These are phyloP conservation scores for Diddensiella caesifluorescens DNA, from an alignment of 805 yeast species.

Conservation along the genomic window DNA sequence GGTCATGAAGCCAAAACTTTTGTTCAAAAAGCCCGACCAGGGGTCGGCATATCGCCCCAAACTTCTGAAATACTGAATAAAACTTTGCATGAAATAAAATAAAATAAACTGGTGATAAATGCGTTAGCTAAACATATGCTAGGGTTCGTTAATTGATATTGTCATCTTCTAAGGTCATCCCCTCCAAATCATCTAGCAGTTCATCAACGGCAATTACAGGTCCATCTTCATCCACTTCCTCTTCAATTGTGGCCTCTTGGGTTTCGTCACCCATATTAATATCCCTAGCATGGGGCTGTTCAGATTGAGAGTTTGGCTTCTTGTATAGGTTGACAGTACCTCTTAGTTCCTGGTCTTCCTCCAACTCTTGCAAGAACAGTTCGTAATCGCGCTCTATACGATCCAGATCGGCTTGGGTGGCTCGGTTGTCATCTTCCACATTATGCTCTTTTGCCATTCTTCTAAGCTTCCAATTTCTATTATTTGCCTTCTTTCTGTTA, in stretches of 20 bases:
- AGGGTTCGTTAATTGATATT: no score
- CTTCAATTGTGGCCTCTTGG: constrained; percentile 12
- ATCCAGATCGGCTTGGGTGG: constrained; percentile 70
- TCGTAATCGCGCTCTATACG: constrained; percentile 94
- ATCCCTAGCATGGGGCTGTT: constrained; percentile 17
- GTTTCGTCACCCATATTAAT: constrained; percentile 20
- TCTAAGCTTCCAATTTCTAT: constrained; percentile 89
- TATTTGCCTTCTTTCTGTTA: constrained; percentile 68
- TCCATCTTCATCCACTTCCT: constrained; percentile 47
- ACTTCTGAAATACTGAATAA: no score
- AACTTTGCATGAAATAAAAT: no score
- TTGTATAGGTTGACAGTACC: constrained; percentile 86
- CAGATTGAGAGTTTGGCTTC: constrained; percentile 35
- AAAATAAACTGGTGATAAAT: no score
- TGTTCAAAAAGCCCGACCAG: no score
- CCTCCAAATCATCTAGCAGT: constrained; percentile 89
- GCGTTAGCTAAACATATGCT: no score
- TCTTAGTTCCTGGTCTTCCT: constrained; percentile 93
- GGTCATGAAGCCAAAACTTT: no score
- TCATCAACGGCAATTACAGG: constrained; percentile 90
- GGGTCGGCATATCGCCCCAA: no score
- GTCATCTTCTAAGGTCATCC: constrained; percentile 69
- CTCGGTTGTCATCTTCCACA: constrained; percentile 44
- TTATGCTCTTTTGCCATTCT: constrained; percentile 92
- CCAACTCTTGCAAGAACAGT: constrained; percentile 91